Evolutionary conservation across 495 filamentous ascomycete genomes (phyloP), one percentile per base, ranked within the genome.

Genomic region (Neurospora sp.): DNA sequence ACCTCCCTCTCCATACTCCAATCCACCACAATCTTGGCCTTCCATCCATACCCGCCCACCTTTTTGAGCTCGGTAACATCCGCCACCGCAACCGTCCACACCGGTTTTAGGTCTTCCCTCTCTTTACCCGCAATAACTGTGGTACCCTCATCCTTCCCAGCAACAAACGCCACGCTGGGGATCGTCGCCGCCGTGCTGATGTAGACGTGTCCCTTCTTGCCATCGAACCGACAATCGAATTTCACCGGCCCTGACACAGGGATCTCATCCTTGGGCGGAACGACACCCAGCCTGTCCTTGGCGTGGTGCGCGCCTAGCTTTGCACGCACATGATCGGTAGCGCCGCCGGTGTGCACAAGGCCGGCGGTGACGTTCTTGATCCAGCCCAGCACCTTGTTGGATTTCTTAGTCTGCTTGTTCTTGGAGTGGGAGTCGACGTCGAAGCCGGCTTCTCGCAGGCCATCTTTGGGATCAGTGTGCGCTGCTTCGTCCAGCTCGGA

Each of bases 41-140:
- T 97, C 93, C 93, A 97, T 1, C 94, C 94, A 73, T 95, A 85
- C 0, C 94, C 93, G 11, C 93, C 94, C 3, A 93, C 84, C 84
- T 97, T 97, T 81, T 90, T 91, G 71, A 97, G 75, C 77, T 96
- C 93, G 3, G 73, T 74, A 37, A 88, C 85, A 39, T 87, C 86
- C 6, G 82, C 82, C 27, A 91, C 82, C 1, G 87, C 83, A 11
- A 87, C 75, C 5, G 84, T 88, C 87, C 86, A 91, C 4, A 84
- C 72, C 0, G 88, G 85, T 74, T 88, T 83, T 44, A 90, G 66
- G 74, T 90, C 86, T 72, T 86, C 86, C 38, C 82, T 76, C 76
- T 86, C 81, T 74, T 83, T 79, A 5, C 86, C 83, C 40, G 88
- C 89, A 35, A 87, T 88, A 2, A 66, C 27, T 1, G 54, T 16